phyloP scores from a whole-genome alignment of 2,329 filamentous ascomycete genomes.

The Mycosphaerella arachidis region DNA sequence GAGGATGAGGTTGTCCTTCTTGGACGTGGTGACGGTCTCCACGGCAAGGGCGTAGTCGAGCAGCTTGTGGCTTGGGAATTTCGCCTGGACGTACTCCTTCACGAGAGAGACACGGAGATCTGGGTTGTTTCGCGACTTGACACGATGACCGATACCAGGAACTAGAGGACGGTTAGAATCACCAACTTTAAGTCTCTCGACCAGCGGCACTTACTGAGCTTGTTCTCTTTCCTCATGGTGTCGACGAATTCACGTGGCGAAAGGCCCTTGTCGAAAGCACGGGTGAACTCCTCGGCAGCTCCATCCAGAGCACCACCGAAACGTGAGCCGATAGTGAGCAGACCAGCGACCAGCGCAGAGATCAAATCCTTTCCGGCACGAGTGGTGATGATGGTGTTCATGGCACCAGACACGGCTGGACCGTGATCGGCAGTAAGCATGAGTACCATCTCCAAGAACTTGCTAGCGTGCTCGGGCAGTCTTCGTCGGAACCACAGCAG shows the following conservation, averaged over 20 bases:
- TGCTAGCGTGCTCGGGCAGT: constrained; percentile 91
- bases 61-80: constrained; percentile 96
- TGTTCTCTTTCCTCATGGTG: constrained; percentile 99
- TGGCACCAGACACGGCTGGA: constrained; percentile 96
- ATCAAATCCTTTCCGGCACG: constrained; percentile 99
- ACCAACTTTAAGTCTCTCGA: background rate
- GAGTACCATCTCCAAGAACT: constrained; percentile 99
- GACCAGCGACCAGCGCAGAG: constrained; percentile 89
- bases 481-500: constrained; percentile 99
- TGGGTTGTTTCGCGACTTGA: constrained; percentile 99
- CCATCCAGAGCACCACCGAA: constrained; percentile 98
- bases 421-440: constrained; percentile 99
- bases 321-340: constrained; percentile 94
- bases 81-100: constrained; percentile 96
- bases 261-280: constrained; percentile 95
- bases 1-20: constrained; percentile 99
- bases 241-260: constrained; percentile 99
- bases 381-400: constrained; percentile 99
- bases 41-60: constrained; percentile 98
- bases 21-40: constrained; percentile 95
- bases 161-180: constrained; percentile 48
- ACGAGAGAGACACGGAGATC: constrained; percentile 99
- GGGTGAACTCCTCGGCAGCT: constrained; percentile 96
- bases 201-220: constrained; percentile 65
- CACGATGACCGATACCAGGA: constrained; percentile 96